Percentiles rank a stretch among this genome's conserved stretches.
These are phyloP conservation scores for Rhizopogon hawkerae DNA, from an alignment of 1,284 basidiomycete genomes.

Conservation along the genomic window DNA sequence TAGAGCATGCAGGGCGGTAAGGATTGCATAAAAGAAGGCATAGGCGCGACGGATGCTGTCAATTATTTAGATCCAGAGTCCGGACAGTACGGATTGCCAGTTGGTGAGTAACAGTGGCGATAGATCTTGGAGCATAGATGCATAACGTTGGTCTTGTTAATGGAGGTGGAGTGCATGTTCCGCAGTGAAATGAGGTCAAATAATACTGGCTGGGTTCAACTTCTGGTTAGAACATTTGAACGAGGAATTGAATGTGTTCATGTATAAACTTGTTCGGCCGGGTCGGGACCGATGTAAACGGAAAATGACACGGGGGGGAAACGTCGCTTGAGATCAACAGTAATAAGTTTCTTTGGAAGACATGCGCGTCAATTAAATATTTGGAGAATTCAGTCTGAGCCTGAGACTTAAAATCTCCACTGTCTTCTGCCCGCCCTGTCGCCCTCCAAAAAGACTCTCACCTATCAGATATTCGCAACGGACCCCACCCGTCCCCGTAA, in stretches of 20 bases:
- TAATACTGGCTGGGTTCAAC: neutral
- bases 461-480: conserved; percentile 4
- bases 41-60: conserved; percentile 2
- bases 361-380: conserved; percentile 7
- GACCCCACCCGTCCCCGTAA: neutral
- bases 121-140: neutral
- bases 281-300: conserved; percentile 20
- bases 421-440: conserved; percentile 5
- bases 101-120: too few relatives aligned
- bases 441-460: neutral
- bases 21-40: conserved; percentile 3
- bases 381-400: too few relatives aligned
- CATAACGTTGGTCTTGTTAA: neutral
- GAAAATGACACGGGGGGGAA: conserved; percentile 24
- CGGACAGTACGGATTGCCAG: conserved; percentile 12
- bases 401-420: conserved; percentile 6
- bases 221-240: neutral
- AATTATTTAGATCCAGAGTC: conserved; percentile 2
- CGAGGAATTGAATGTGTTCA: neutral
- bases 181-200: too few relatives aligned
- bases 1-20: neutral
- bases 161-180: neutral
- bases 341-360: conserved; percentile 18
- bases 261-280: conserved; percentile 13
- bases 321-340: conserved; percentile 17